Conservation (phyloP, 768 basidiomycete species). For the Suillus subaureus region DNA sequence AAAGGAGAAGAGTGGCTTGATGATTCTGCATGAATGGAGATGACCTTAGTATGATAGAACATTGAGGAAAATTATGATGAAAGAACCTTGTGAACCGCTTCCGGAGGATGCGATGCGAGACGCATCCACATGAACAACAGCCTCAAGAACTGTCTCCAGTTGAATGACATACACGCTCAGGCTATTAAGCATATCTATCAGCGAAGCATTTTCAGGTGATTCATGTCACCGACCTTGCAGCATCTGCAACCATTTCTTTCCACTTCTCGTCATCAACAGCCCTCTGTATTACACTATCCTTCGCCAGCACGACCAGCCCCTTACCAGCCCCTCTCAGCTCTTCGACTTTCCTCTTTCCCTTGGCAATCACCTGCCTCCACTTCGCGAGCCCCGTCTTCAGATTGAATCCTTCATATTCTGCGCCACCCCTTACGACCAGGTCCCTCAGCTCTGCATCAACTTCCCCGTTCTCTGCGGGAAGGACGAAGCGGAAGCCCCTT, state of each 20-base stretch:
- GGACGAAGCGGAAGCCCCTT: slow-evolving; percentile 55
- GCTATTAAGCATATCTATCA: slow-evolving; percentile 27
- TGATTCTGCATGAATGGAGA: slow-evolving; percentile 6
- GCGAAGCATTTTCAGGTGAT: slow-evolving; percentile 7
- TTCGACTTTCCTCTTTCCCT: slow-evolving; percentile 50
- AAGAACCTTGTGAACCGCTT: slow-evolving; percentile 22
- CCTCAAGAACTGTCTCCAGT: slow-evolving; percentile 52
- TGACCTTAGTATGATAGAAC: not conserved
- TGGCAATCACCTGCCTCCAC: slow-evolving; percentile 53
- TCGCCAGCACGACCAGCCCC: slow-evolving; percentile 54
- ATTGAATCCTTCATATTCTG: slow-evolving; percentile 64
- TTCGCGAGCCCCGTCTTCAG: slow-evolving; percentile 49
- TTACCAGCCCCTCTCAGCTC: slow-evolving; percentile 36
- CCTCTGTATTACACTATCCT: slow-evolving; percentile 46
- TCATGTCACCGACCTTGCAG: slow-evolving; percentile 44
- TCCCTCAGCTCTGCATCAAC: slow-evolving; percentile 51
- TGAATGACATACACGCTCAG: slow-evolving; percentile 45
- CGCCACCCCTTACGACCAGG: slow-evolving; percentile 58
- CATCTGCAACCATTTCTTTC: slow-evolving; percentile 53
- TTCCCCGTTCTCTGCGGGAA: slow-evolving; percentile 57
- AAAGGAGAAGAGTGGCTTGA: slow-evolving; percentile 37
- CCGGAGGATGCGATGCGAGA: slow-evolving; percentile 30
- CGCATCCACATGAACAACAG: slow-evolving; percentile 42
- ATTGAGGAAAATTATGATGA: not conserved
- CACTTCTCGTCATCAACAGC: slow-evolving; percentile 59